Evolutionary conservation across 2,329 filamentous ascomycete species (phyloP).

Genomic region (Diaporthe citrichinensis): DNA sequence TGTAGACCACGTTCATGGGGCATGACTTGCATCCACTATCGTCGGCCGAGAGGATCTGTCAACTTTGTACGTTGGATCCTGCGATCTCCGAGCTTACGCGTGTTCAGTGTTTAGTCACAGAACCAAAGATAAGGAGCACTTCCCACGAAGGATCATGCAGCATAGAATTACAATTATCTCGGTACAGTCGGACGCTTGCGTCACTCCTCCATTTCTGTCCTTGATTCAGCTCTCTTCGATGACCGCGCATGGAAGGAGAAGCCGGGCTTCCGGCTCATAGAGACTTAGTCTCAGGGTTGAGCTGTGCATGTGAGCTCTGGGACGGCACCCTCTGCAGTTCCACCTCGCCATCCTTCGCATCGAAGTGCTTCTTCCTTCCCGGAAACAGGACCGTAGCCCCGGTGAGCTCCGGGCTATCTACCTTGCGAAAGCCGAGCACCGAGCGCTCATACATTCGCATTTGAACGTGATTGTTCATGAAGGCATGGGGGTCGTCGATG

Average conservation of each 20-base stretch:
- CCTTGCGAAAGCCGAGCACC: not conserved
- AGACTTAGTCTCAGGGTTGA: constrained; percentile 8
- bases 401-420: constrained; percentile 22
- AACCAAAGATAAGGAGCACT: not conserved
- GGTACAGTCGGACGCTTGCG: not conserved
- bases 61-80: not conserved
- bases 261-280: constrained; percentile 11
- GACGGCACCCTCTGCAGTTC: constrained; percentile 1
- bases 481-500: constrained; percentile 30
- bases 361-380: constrained; percentile 1
- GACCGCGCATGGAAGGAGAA: not conserved
- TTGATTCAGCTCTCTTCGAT: not conserved
- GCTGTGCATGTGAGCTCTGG: not conserved
- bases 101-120: not conserved
- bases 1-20: not conserved
- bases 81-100: not conserved
- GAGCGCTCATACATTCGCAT: constrained; percentile 19
- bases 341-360: not conserved
- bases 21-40: not conserved
- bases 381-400: constrained; percentile 31
- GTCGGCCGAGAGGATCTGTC: not conserved
- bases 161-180: constrained; percentile 18
- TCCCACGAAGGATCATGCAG: constrained; percentile 1
- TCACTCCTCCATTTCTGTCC: not conserved
- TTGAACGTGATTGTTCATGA: constrained; percentile 32